phyloP scores from a whole-genome alignment of 805 yeast species.

The Candida ascalaphidarum region DNA sequence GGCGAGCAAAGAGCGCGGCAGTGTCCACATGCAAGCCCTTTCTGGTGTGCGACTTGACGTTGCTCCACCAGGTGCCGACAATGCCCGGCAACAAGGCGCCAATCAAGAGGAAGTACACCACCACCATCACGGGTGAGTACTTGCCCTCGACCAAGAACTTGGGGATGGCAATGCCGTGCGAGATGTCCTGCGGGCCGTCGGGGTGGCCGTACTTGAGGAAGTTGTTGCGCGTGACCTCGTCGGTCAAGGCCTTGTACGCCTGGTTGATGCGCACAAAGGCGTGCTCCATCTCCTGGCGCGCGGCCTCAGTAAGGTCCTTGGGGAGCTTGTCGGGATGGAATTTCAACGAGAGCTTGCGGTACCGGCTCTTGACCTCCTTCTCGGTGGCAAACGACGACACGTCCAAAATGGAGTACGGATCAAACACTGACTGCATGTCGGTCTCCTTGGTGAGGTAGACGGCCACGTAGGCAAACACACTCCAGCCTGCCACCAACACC shows the following conservation, averaged over 20 bases:
- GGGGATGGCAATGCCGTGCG: constrained; percentile 94
- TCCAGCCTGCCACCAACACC: constrained; percentile 51
- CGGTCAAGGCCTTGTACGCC: constrained; percentile 94
- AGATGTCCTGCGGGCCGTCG: constrained; percentile 87
- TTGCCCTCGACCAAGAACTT: constrained; percentile 80
- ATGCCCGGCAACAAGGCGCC: constrained; percentile 72
- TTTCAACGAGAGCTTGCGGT: constrained; percentile 78
- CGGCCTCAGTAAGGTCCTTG: constrained; percentile 50
- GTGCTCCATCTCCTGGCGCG: constrained; percentile 54
- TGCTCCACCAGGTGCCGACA: constrained; percentile 88
- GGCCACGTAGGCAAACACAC: constrained; percentile 33
- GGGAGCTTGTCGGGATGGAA: constrained; percentile 92
- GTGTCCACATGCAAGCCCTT: constrained; percentile 77
- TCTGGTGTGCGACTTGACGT: constrained; percentile 70
- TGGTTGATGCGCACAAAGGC: constrained; percentile 74
- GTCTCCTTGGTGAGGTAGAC: constrained; percentile 34
- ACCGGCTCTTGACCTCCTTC: constrained; percentile 70
- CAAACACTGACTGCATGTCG: constrained; percentile 51
- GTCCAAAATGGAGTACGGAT: constrained; percentile 85
- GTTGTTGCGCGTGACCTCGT: constrained; percentile 75
- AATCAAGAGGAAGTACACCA: constrained; percentile 58
- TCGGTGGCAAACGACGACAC: constrained; percentile 61
- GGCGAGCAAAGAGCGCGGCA: constrained; percentile 70
- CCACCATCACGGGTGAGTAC: constrained; percentile 55
- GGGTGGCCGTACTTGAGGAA: constrained; percentile 90